These are phyloP conservation scores for Blastomyces emzantsi DNA, from an alignment of 2,329 filamentous ascomycete species.

Conservation along the genomic window DNA sequence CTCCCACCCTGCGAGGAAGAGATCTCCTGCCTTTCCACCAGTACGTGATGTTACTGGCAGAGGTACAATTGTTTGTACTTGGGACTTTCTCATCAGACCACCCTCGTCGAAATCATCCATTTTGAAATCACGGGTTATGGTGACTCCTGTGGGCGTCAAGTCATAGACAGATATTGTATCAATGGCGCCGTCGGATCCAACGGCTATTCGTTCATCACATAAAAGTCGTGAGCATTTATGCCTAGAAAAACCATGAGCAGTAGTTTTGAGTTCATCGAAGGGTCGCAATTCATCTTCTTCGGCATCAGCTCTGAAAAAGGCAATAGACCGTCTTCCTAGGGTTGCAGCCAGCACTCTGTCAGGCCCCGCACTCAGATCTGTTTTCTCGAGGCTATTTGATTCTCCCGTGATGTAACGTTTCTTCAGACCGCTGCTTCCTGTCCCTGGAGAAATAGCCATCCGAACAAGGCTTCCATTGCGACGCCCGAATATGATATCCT, in stretches of 20 bases:
- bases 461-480: constrained; percentile 45
- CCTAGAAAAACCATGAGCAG: constrained; percentile 21
- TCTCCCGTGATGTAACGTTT: constrained; percentile 39
- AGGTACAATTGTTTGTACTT: constrained; percentile 31
- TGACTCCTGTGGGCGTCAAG: constrained; percentile 40
- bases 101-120: constrained; percentile 29
- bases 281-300: constrained; percentile 29
- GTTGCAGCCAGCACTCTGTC: constrained; percentile 44
- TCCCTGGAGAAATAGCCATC: constrained; percentile 29
- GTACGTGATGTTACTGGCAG: constrained; percentile 22
- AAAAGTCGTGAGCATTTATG: constrained; percentile 48
- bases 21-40: constrained; percentile 34
- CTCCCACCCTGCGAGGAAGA: constrained; percentile 53
- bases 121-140: constrained; percentile 28
- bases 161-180: constrained; percentile 44
- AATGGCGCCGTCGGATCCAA: constrained; percentile 40
- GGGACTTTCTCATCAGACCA: constrained; percentile 19
- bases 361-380: constrained; percentile 36
- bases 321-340: constrained; percentile 41
- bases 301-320: constrained; percentile 38
- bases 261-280: constrained; percentile 27
- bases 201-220: constrained; percentile 41
- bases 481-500: constrained; percentile 48
- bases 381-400: constrained; percentile 38
- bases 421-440: constrained; percentile 24